Percentiles rank a stretch among this genome's conserved stretches.
Evolutionary conservation across 2,329 filamentous ascomycete species (phyloP).

Genomic region (Apiospora aurea): DNA sequence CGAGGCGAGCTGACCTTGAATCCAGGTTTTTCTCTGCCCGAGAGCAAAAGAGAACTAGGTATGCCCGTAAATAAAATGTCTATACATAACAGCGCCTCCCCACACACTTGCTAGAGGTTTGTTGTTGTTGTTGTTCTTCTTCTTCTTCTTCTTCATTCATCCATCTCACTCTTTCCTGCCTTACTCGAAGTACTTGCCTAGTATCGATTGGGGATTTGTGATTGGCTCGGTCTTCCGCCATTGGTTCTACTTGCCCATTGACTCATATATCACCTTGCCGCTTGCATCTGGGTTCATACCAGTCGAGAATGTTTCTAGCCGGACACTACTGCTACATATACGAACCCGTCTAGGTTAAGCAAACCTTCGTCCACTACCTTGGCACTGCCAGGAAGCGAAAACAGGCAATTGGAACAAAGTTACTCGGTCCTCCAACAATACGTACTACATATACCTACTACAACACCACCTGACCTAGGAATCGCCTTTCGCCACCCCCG

Average conservation of each 20-base stretch:
- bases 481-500: background rate
- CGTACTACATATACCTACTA: background rate
- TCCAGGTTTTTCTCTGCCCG: background rate
- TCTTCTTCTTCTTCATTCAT: background rate
- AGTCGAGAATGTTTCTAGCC: background rate
- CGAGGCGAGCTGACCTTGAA: background rate
- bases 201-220: background rate
- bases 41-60: background rate
- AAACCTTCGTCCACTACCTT: background rate
- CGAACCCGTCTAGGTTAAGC: background rate
- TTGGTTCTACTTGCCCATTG: background rate
- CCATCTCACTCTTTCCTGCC: background rate
- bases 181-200: too few relatives aligned
- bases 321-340: background rate
- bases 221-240: background rate
- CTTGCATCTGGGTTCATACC: background rate
- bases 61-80: background rate
- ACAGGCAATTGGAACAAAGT: background rate
- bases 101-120: background rate
- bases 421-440: background rate
- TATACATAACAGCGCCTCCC: background rate
- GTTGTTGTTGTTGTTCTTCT: conserved; percentile 3
- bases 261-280: background rate
- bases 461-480: background rate
- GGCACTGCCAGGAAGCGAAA: background rate